phyloP scores from a whole-genome alignment of 1,284 basidiomycete species.

The Agroathelia rolfsii region DNA sequence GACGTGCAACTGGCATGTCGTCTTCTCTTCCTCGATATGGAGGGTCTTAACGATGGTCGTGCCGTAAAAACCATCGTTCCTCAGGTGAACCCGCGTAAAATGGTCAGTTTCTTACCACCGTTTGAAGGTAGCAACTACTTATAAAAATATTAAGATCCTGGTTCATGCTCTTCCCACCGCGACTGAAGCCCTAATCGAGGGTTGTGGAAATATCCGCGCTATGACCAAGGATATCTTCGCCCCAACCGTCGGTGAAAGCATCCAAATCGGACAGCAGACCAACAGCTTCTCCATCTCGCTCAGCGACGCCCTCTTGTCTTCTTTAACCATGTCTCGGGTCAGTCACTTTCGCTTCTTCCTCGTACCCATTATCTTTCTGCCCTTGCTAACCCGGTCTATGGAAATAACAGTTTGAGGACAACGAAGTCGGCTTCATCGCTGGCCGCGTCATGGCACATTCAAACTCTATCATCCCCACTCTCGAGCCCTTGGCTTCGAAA shows the following conservation, averaged over 20 bases:
- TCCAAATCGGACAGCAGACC: constrained; percentile 93
- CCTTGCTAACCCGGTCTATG: constrained; percentile 8
- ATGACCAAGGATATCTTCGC: constrained; percentile 89
- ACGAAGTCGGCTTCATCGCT: constrained; percentile 86
- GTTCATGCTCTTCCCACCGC: constrained; percentile 68
- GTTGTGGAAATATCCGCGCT: constrained; percentile 71
- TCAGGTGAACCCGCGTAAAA: constrained; percentile 91
- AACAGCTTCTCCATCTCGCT: constrained; percentile 91
- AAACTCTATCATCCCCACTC: constrained; percentile 64
- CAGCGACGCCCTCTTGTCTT: constrained; percentile 76
- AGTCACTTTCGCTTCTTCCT: constrained; percentile 17
- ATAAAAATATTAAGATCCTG: constrained; percentile 54
- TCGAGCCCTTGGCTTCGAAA: constrained; percentile 49
- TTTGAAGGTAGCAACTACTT: constrained; percentile 1
- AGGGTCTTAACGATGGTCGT: constrained; percentile 91
- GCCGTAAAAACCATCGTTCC: constrained; percentile 96
- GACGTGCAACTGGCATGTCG: constrained; percentile 78
- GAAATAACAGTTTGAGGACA: constrained; percentile 79
- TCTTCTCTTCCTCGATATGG: constrained; percentile 88
- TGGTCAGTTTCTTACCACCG: constrained; percentile 39
- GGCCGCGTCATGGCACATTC: constrained; percentile 77
- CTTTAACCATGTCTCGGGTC: constrained; percentile 84
- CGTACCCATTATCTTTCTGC: constrained; percentile 8
- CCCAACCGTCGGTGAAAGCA: constrained; percentile 61
- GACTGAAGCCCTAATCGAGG: constrained; percentile 66